Base-by-base conservation (phyloP, 202 grass and related monocot species). In the Elaeis oleifera region DNA sequence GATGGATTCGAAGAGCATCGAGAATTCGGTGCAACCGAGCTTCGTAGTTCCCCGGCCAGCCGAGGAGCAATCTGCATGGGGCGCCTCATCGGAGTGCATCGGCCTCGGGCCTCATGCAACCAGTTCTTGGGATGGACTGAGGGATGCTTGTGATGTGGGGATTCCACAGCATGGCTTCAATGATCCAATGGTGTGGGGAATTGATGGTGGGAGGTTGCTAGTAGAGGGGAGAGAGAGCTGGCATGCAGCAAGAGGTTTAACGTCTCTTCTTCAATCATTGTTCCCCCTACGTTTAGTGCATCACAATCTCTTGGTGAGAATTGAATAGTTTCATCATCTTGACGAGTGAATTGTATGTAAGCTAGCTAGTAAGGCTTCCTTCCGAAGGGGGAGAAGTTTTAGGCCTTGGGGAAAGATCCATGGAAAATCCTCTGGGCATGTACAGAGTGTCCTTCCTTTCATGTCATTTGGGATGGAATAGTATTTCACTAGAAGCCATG, bases 261-360 rank as follows among this genome's bases (percentile, higher is more conserved):
- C 56, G 86, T 90, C 23, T 79, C 82, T 4, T 90, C 82, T 31
- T 85, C 86, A 9, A 22, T 90, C 58, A 77, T 90, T 66, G 78
- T 85, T 73, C 79, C 86, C 36, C 61, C 79, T 56, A 60, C 73
- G 14, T 90, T 90, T 17, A 59, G 66, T 61, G 28, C 60, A 16
- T 63, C 31, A 36, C 17, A 70, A 56, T 58, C 63, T 13, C 71
- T 70, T 18, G 64, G 6, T 15, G 26, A 74, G 4, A 70, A 71
- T 3, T 65, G 70, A 48, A 74, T 76, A 44, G 8, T 9, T 11
- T 44, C 36, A 2, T 44, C 36, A 13, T 44, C 36, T 13, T 1
- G 36, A 13, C 36, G 1, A 44, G 2, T 44, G 36, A 44, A 11
- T 14, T 44, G 36, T 44, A 44, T 13, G 3, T 44, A 44, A 44